Base-by-base conservation (phyloP, 805 yeast species). In the Metschnikowia baotianmanensis region DNA sequence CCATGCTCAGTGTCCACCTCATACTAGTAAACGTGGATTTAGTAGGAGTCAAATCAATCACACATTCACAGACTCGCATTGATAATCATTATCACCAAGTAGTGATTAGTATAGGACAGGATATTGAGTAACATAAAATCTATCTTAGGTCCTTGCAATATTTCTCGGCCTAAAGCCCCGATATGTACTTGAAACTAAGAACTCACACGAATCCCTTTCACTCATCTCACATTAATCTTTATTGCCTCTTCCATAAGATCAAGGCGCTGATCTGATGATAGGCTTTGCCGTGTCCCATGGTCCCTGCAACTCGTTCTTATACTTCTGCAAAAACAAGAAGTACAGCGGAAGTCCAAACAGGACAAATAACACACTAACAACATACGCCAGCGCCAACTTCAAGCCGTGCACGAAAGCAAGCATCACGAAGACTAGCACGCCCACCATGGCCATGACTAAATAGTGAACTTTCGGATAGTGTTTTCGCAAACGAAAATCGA, bases 201-300 rank as follows among this genome's bases (percentile, higher is more conserved):
- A 32, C 16, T 1, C 10, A 12, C 2, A 11, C 3, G n/a, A 23
- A 11, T 23, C 3, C n/a, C 5, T n/a, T 3, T 23, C n/a, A 23
- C 5, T 11, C 3, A 3, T 5, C 26, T n/a, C 10, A 11, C n/a
- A 4, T 23, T 23, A 23, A 3, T 23, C 10, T n/a, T n/a, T n/a
- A 11, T 3, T 5, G 29, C 29, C 13, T 10, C n/a, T 19, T 21
- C 6, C 20, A 11, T 4, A 15, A 12, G 10, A 6, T 38, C 36
- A 38, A 9, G 28, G 18, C 7, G 29, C 33, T 17, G 37, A 26
- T 13, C 52, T 47, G 19, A 80, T 64, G 7, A 77, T 67, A 1
- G 96, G 95, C 55, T 76, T 80, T 5, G 95, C 96, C 1, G 84
- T 79, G 58, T 87, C 96, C 96, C 96, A 87, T 1, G 96, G 96